Base-by-base conservation (phyloP, 306 rosid species). In the Quercus berberidifolia region DNA sequence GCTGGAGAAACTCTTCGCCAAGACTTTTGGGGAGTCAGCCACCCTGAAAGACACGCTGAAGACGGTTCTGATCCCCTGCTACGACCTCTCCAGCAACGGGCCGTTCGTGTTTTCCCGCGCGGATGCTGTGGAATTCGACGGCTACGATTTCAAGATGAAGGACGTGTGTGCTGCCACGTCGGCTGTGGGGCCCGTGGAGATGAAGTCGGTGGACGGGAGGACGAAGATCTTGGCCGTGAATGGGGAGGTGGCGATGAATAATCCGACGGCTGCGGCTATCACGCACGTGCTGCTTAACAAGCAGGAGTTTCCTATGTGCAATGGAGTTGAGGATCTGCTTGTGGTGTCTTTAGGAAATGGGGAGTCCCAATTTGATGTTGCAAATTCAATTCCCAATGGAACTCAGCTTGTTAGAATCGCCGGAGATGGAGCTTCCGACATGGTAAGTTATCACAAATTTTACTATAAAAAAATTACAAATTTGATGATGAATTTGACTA, bases 51-150 rank as follows among this genome's bases (percentile, higher is more conserved):
- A 94, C 84, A 94, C 99, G 68, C 65, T 94, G 88, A 92, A 91
- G 76, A 85, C 99, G 76, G 91, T 92, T 59, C 49, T 94, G 86
- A 87, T 94, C 58, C 97, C 97, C 1, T 94, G 99, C 90, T 92
- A 92, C 89, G 99, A 94, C 83, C 93, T 94, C 74, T 62, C 91
- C 46, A 90, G 97, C 18, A 88, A 94, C 80, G 93, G 97, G 8
- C 97, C 99, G 33, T 92, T 94, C 76, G 78, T 94, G 79, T 92
- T 94, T 87, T 94, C 99, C 67, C 95, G 99, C 82, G 97, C 99
- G 74, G 99, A 92, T 75, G 99, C 99, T 3, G 78, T 89, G 43
- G 99, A 94, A 82, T 70, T 91, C 85, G 99, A 94, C 89, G 90
- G 94, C 77, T 92, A 90, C 60, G 99, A 94, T 84, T 94, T 92